Base-by-base conservation (phyloP, 2,329 filamentous ascomycete species). In the Orbilia quercus region DNA sequence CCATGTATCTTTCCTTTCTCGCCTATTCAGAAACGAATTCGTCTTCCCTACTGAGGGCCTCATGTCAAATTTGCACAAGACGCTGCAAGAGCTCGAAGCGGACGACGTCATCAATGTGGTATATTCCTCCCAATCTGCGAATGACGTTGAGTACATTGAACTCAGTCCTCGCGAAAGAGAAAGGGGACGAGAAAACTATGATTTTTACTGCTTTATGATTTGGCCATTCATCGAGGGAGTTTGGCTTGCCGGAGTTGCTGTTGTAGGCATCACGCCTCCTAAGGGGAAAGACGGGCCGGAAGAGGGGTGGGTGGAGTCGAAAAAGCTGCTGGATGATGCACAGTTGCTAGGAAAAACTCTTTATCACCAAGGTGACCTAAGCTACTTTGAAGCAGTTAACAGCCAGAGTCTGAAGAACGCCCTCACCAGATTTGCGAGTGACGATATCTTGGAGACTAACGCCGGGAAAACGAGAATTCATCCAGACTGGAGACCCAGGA, bases 191-290 rank as follows among this genome's bases (percentile, higher is more conserved):
- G 95, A 99, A 81, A 98, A 97, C 78, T 99, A 91, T 78, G 95
- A 99, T 79, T 99, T 99, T 81, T 98, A 98, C 82, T 98, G 94
- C 82, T 99, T 98, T 84, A 82, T 99, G 18, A 92, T 99, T 75
- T 99, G 95, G 95, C 95, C 95, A 0, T 99, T 99, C 77, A 93
- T 98, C 76, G 95, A 99, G 81, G 90, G 93, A 0, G 90, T 87
- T 58, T 99, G 95, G 95, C 85, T 99, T 1, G 93, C 92, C 9
- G 90, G 92, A 0, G 90, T 98, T 0, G 92, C 91, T 0, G 84
- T 98, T 0, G 89, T 96, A 83, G 93, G 94, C 47, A 84, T 98
- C 12, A 90, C 91, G 0, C 92, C 93, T 1, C 92, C 91, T 2
- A 78, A 81, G 4, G 60, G 57, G 2, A 72, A 78, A 71, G 82